A percentile compares a stretch with the other conserved stretches of the same genome.
phyloP scores from a whole-genome alignment of 1,139 yeast species.

The Martiniozyma asiatica region DNA sequence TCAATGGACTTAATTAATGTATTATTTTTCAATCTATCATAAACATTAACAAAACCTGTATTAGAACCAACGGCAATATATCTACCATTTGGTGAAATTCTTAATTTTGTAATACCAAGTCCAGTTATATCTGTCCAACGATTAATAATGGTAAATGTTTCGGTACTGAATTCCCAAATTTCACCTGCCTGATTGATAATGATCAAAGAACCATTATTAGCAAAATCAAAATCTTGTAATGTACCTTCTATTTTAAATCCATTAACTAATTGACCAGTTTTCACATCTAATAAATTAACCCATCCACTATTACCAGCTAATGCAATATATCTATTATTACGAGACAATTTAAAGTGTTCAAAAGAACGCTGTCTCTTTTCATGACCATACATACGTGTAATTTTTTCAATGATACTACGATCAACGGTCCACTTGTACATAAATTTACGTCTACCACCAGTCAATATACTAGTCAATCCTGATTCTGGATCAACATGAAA shows the following conservation, averaged over 20 bases:
- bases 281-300: constrained; percentile 68
- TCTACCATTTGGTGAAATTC: constrained; percentile 41
- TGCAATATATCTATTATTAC: constrained; percentile 61
- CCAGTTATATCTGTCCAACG: constrained; percentile 88
- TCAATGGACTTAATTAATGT: constrained; percentile 55
- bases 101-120: constrained; percentile 67
- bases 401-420: constrained; percentile 52
- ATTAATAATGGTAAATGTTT: constrained; percentile 34
- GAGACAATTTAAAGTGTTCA: constrained; percentile 70
- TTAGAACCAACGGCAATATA: constrained; percentile 86
- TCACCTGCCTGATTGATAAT: constrained; percentile 76
- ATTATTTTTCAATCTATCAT: constrained; percentile 38
- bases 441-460: constrained; percentile 86
- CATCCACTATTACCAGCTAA: constrained; percentile 82
- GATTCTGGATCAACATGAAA: constrained; percentile 28
- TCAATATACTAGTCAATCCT: constrained; percentile 45
- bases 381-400: constrained; percentile 85
- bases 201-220: constrained; percentile 24
- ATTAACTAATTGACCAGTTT: constrained; percentile 72
- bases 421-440: constrained; percentile 87
- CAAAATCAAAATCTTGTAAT: constrained; percentile 67
- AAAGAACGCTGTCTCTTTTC: constrained; percentile 76
- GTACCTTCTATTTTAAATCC: constrained; percentile 87
- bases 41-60: constrained; percentile 82
- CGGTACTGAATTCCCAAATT: constrained; percentile 74